phyloP scores from a whole-genome alignment of 176 grass and related monocot species.

The Chloris gayana region DNA sequence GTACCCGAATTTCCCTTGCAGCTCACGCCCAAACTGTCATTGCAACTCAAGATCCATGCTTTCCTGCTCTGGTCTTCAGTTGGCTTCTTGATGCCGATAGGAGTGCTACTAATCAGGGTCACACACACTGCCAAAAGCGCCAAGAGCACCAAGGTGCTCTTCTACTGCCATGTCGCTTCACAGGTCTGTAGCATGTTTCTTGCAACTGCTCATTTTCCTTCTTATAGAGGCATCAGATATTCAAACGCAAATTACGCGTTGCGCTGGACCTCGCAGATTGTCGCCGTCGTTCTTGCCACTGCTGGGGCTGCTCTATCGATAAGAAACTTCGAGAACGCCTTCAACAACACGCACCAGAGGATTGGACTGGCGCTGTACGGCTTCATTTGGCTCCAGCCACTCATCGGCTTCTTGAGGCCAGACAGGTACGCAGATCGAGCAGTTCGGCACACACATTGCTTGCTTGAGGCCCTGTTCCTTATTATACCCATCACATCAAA shows the following conservation, averaged over 20 bases:
- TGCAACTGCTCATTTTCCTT: neutral
- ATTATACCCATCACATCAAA: no score
- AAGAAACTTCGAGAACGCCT: conserved; percentile 87
- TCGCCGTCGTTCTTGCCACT: conserved; percentile 69
- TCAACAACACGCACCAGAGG: conserved; percentile 93
- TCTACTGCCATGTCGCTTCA: conserved; percentile 80
- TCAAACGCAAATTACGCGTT: conserved; percentile 10
- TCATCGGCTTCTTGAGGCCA: conserved; percentile 76
- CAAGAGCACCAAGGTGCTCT: conserved; percentile 59
- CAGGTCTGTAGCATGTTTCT: conserved; percentile 47
- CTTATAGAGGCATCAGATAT: neutral
- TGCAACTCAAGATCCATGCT: conserved; percentile 81
- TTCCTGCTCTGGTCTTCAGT: conserved; percentile 87
- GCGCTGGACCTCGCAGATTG: conserved; percentile 44
- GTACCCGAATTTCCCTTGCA: conserved; percentile 18
- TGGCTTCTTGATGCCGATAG: conserved; percentile 84
- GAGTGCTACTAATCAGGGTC: conserved; percentile 71
- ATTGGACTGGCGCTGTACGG: conserved; percentile 75
- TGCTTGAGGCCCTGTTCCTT: no score
- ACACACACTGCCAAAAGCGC: conserved; percentile 49
- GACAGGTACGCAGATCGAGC: conserved; percentile 51
- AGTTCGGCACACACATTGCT: neutral
- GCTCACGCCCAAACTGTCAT: conserved; percentile 68
- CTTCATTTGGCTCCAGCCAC: conserved; percentile 87
- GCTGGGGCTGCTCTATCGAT: conserved; percentile 79